Percentiles rank a stretch among this genome's conserved stretches.
These are phyloP conservation scores for Pyrenophora tritici-repentis DNA, from an alignment of 2,329 filamentous ascomycete species.

Conservation along the genomic window DNA sequence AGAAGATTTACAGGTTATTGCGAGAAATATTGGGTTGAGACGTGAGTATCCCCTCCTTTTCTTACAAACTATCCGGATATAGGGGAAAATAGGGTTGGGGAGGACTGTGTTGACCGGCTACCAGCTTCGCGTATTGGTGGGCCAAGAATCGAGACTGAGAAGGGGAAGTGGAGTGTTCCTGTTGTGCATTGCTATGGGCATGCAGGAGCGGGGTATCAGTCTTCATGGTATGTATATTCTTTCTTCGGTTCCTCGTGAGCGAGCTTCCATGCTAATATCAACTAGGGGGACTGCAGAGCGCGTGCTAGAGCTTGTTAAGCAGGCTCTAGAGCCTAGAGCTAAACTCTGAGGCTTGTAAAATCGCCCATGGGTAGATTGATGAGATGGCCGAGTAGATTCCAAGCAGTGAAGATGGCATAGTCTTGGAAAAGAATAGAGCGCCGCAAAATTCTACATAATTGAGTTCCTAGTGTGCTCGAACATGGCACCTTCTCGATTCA, in stretches of 20 bases:
- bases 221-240: constrained; percentile 42
- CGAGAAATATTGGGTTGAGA: constrained; percentile 80
- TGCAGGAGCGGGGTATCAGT: constrained; percentile 74
- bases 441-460: too few species aligned
- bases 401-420: too few species aligned
- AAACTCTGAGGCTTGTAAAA: constrained; percentile 27
- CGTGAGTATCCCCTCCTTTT: constrained; percentile 46
- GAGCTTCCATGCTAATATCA: not conserved
- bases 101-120: not conserved
- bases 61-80: not conserved
- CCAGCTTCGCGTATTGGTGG: constrained; percentile 69
- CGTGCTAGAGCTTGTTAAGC: constrained; percentile 48
- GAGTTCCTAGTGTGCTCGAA: too few species aligned
- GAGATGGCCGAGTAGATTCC: too few species aligned
- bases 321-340: constrained; percentile 25
- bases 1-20: constrained; percentile 74
- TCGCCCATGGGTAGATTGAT: too few species aligned
- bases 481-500: too few species aligned
- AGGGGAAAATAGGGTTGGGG: too few species aligned
- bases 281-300: constrained; percentile 49
- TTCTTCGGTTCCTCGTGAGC: not conserved
- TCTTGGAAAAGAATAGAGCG: too few species aligned
- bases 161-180: constrained; percentile 60
- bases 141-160: constrained; percentile 72
- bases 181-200: constrained; percentile 80